Evolutionary conservation across 257 asterid species (phyloP).

Genomic region (Marsdenia floribunda): DNA sequence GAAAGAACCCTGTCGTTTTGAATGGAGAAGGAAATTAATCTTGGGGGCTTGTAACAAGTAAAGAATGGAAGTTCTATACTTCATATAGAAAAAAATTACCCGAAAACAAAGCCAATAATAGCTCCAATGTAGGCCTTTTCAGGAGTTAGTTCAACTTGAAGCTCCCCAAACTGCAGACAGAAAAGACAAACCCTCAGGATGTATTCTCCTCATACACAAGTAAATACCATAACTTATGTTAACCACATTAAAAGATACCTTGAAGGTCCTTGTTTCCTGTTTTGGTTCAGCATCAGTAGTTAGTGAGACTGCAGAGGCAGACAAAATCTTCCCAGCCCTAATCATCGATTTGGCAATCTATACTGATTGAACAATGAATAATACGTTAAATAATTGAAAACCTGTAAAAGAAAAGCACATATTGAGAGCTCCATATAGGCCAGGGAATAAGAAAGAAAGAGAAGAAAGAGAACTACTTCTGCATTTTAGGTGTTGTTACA

Average conservation of each 20-base stretch:
- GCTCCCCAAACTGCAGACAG: constrained; percentile 75
- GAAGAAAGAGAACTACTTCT: background rate
- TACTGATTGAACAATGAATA: constrained; percentile 26
- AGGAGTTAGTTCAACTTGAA: constrained; percentile 79
- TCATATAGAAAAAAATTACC: constrained; percentile 35
- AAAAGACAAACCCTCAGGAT: constrained; percentile 10
- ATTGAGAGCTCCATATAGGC: background rate
- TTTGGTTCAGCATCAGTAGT: constrained; percentile 43
- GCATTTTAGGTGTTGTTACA: background rate
- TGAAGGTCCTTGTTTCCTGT: constrained; percentile 55
- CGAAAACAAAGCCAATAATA: constrained; percentile 53
- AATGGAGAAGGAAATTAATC: constrained; percentile 2
- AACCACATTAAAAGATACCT: constrained; percentile 39
- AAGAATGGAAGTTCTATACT: constrained; percentile 10
- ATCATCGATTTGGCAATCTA: constrained; percentile 91
- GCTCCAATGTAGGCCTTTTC: constrained; percentile 77
- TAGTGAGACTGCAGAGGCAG: constrained; percentile 43
- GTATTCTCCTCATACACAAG: background rate
- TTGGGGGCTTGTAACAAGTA: background rate
- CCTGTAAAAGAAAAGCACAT: background rate
- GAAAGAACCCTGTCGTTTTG: constrained; percentile 54
- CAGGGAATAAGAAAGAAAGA: constrained; percentile 1
- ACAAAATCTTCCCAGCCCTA: constrained; percentile 54
- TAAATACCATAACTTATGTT: background rate
- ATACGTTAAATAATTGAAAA: constrained; percentile 4